Percentiles rank a stretch among this genome's conserved stretches.
Evolutionary conservation across 768 basidiomycete genomes (phyloP).

Genomic region (Tephrocybe sp.): DNA sequence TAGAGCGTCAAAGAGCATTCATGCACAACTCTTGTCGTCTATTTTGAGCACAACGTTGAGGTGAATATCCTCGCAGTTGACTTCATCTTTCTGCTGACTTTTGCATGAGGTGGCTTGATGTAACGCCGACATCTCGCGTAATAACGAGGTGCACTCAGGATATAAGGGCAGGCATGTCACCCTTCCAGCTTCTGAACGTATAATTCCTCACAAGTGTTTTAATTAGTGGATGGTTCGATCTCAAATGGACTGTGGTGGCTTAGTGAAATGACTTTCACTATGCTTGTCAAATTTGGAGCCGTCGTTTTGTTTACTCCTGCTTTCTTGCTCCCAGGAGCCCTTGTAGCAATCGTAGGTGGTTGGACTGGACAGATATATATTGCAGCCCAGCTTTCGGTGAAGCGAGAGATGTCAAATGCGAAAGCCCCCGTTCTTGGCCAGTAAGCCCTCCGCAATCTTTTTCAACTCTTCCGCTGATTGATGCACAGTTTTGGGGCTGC

Average conservation of each 20-base stretch:
- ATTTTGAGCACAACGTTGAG: constrained; percentile 60
- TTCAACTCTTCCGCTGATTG: constrained; percentile 7
- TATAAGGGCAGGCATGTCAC: constrained; percentile 41
- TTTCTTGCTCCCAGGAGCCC: constrained; percentile 44
- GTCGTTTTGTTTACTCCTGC: constrained; percentile 43
- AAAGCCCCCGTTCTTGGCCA: constrained; percentile 29
- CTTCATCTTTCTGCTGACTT: neutral
- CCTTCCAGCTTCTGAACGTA: constrained; percentile 21
- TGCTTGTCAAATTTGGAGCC: constrained; percentile 42
- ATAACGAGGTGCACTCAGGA: constrained; percentile 68
- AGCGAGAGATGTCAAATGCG: constrained; percentile 47
- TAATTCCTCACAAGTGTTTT: constrained; percentile 6
- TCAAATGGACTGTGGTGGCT: constrained; percentile 27
- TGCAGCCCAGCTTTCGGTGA: constrained; percentile 44
- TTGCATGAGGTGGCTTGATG: constrained; percentile 43
- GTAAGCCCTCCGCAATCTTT: constrained; percentile 34
- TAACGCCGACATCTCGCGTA: constrained; percentile 49
- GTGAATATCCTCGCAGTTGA: constrained; percentile 26
- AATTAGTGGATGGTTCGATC: constrained; percentile 50
- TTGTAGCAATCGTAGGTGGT: constrained; percentile 40
- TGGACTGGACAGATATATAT: constrained; percentile 44
- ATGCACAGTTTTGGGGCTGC: constrained; percentile 47
- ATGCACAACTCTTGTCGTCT: constrained; percentile 47
- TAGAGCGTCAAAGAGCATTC: constrained; percentile 54
- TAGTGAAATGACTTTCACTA: constrained; percentile 26